Conservation (phyloP, 2,329 filamentous ascomycete genomes). For the Trichoderma hamatum region DNA sequence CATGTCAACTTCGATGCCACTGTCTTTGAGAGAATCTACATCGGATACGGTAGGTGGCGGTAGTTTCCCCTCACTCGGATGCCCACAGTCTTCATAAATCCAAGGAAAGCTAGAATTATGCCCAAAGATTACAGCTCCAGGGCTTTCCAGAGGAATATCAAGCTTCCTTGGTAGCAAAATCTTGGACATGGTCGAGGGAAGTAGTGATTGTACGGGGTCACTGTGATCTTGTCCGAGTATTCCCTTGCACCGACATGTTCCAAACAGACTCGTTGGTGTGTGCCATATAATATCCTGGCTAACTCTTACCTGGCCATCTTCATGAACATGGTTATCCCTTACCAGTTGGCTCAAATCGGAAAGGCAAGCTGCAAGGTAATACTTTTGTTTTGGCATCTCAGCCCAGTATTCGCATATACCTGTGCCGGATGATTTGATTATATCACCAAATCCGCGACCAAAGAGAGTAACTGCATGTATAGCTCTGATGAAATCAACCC, state of each 20-base stretch:
- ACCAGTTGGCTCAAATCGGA: slow-evolving; percentile 11
- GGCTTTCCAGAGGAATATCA: neutral
- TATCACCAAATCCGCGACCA: slow-evolving; percentile 32
- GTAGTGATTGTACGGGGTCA: neutral
- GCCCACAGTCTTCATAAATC: slow-evolving; percentile 7
- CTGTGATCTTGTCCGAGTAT: neutral
- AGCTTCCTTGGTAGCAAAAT: neutral
- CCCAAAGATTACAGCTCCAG: slow-evolving; percentile 16
- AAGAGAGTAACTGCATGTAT: slow-evolving; percentile 33
- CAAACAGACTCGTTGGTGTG: neutral
- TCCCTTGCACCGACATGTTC: neutral
- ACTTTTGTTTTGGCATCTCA: slow-evolving; percentile 21
- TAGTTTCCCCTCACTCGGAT: neutral
- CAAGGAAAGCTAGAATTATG: slow-evolving; percentile 9
- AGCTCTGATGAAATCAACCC: slow-evolving; percentile 33
- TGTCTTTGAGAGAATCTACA: neutral
- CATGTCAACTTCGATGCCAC: neutral
- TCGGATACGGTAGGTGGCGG: neutral
- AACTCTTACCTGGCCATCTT: neutral
- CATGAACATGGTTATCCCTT: neutral
- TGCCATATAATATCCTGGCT: neutral
- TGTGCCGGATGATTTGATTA: slow-evolving; percentile 27
- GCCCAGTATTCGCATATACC: slow-evolving; percentile 15
- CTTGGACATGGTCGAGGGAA: neutral
- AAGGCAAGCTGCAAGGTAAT: slow-evolving; percentile 21